Evolutionary conservation across 352 stramenopile genomes (phyloP), one percentile per base, ranked within the genome.

Genomic region (Aphanomyces euteiches): DNA sequence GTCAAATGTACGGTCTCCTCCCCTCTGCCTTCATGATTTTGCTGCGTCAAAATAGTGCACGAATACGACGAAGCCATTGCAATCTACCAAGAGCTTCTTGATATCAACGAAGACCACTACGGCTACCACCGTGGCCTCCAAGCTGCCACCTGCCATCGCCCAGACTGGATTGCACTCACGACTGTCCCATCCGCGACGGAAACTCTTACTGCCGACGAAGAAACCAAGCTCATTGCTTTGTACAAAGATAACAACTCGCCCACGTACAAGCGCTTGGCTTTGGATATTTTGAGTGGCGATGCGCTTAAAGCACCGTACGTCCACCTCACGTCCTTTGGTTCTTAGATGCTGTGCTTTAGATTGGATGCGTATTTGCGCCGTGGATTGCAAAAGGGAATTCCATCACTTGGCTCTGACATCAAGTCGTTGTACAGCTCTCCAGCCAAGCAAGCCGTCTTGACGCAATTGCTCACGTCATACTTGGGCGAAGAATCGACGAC

Each of bases 351-450:
- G 19, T 70, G 10, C 17, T 71, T 59, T 36, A 61, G 66, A 3
- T 73, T 96, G 21, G 75, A 89, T 61, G 66, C 65, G 36, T 90
- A 85, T 58, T 80, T 90, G 77, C 75, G 78, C 38, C 78, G 75
- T 40, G 70, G 59, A 67, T 74, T 99, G 65, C 84, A 85, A 17
- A 96, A 97, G 74, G 93, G 92, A 43, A 93, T 98, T 50, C 96
- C 96, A 40, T 98, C 92, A 15, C 79, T 99, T 5, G 95, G 93
- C 40, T 88, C 82, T n/a, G 93, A 98, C 74, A 78, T 99, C 8
- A 96, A 93, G 77, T 83, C 87, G 17, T 77, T 98, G 58, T 96
- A 98, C 72, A 74, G 69, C 58, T 75, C 77, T 19, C 90, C 89
- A 54, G 78, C 78, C 1, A 76, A 79, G 79, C 74, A 10, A 75